These are phyloP conservation scores for Flaveria linearis DNA, from an alignment of 129 eudicot species.

Conservation along the genomic window DNA sequence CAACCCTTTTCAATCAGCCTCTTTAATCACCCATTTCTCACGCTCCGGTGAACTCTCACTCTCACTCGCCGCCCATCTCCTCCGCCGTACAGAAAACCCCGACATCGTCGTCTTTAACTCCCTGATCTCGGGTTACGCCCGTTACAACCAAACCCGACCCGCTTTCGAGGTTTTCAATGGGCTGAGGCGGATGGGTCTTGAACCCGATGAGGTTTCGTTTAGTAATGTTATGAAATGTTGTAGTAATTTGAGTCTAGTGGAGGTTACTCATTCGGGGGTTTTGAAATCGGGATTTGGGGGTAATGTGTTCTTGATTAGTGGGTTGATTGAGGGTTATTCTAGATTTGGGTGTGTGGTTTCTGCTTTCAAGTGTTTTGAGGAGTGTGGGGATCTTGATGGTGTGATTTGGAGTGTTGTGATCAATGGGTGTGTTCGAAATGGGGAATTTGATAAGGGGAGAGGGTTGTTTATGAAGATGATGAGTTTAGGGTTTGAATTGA, in stretches of 20 bases:
- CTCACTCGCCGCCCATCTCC: slow-evolving; percentile 37
- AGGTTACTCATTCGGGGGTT: slow-evolving; percentile 33
- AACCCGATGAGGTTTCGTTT: slow-evolving; percentile 38
- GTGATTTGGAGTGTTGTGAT: slow-evolving; percentile 59
- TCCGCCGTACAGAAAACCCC: slow-evolving; percentile 35
- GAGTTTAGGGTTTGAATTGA: slow-evolving; percentile 40
- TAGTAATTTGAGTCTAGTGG: slow-evolving; percentile 23
- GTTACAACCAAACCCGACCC: slow-evolving; percentile 22
- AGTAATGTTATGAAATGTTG: slow-evolving; percentile 46
- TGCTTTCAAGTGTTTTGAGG: slow-evolving; percentile 50
- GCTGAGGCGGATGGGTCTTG: slow-evolving; percentile 26
- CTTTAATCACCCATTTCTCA: slow-evolving; percentile 51
- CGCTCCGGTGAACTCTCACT: slow-evolving; percentile 31
- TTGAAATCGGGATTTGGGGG: slow-evolving; percentile 39
- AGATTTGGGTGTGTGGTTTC: slow-evolving; percentile 34
- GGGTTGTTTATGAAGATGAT: slow-evolving; percentile 38
- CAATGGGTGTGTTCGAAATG: slow-evolving; percentile 50
- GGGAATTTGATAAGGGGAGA: slow-evolving; percentile 37
- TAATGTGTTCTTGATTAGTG: slow-evolving; percentile 48
- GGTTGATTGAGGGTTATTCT: slow-evolving; percentile 42
- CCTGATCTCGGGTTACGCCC: slow-evolving; percentile 41
- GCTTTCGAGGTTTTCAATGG: slow-evolving; percentile 37
- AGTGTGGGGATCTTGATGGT: slow-evolving; percentile 42
- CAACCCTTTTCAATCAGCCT: slow-evolving; percentile 38
- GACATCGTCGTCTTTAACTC: slow-evolving; percentile 44